Percentiles rank a stretch among this genome's conserved stretches.
Conservation (phyloP, 2,329 filamentous ascomycete genomes). For the Exophiala spinifera region DNA sequence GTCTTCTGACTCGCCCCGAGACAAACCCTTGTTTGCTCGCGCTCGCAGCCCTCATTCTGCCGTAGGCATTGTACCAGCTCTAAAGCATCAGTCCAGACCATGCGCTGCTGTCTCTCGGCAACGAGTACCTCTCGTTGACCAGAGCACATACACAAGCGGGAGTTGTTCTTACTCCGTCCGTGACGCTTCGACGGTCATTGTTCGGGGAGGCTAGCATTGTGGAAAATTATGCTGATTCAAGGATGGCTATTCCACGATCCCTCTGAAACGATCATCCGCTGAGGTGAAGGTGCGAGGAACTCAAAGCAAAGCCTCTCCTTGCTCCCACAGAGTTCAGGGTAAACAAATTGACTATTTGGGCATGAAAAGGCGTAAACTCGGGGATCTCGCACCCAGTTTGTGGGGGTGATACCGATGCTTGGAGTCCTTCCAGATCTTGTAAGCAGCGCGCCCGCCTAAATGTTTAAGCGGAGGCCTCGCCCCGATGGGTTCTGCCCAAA, state of each 20-base stretch:
- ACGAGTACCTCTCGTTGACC: neutral
- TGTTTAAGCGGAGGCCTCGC: neutral
- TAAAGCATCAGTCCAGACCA: neutral
- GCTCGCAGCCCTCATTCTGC: neutral
- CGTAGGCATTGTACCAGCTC: too few relatives aligned
- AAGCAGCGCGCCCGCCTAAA: too few relatives aligned
- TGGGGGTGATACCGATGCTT: conserved; percentile 2
- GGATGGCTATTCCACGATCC: neutral
- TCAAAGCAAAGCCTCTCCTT: too few relatives aligned
- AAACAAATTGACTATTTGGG: conserved; percentile 26
- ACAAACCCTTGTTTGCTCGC: neutral
- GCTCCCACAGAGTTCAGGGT: conserved; percentile 5
- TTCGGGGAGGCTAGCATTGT: neutral
- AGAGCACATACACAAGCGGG: neutral
- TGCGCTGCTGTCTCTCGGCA: neutral
- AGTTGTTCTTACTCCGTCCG: neutral
- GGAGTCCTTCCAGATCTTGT: neutral
- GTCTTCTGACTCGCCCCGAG: neutral
- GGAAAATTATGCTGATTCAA: neutral
- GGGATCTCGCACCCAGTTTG: neutral
- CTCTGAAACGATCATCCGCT: neutral
- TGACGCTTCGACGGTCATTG: neutral
- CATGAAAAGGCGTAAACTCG: conserved; percentile 21
- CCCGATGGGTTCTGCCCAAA: too few relatives aligned
- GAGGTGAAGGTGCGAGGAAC: too few relatives aligned